phyloP scores from a whole-genome alignment of 2,329 filamentous ascomycete species.

The Claviceps purpurea region DNA sequence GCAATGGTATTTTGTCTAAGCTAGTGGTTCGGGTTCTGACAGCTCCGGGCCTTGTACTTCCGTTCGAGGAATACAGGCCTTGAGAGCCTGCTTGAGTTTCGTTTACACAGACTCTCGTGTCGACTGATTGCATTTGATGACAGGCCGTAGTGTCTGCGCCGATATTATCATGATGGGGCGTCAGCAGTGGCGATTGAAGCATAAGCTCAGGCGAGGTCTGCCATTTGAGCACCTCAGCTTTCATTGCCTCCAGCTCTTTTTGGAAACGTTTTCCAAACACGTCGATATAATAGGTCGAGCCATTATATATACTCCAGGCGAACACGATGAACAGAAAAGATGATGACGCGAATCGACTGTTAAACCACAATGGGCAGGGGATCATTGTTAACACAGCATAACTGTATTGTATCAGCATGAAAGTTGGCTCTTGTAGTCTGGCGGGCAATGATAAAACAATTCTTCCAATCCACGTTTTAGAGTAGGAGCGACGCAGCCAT shows the following conservation, averaged over 20 bases:
- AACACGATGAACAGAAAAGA: slow-evolving; percentile 73
- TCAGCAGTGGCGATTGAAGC: slow-evolving; percentile 21
- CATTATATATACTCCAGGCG: slow-evolving; percentile 90
- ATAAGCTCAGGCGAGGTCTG: slow-evolving; percentile 46
- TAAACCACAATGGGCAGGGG: slow-evolving; percentile 91
- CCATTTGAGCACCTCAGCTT: slow-evolving; percentile 80
- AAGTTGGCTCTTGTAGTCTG: slow-evolving; percentile 68
- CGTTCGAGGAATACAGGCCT: slow-evolving; percentile 3
- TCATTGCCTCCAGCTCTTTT: slow-evolving; percentile 84
- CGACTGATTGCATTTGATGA: slow-evolving; percentile 8
- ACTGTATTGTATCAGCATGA: slow-evolving; percentile 89
- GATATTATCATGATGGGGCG: slow-evolving; percentile 15
- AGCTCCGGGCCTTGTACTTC: slow-evolving; percentile 9
- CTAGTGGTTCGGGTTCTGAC: slow-evolving; percentile 14
- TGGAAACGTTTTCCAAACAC: slow-evolving; percentile 95
- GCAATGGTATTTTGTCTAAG: slow-evolving; percentile 44
- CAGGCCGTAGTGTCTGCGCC: slow-evolving; percentile 5
- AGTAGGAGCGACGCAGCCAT: slow-evolving; percentile 86
- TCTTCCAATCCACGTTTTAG: slow-evolving; percentile 77
- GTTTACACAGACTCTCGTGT: slow-evolving; percentile 2
- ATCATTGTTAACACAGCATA: slow-evolving; percentile 91
- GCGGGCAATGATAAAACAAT: slow-evolving; percentile 68
- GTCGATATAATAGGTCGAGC: slow-evolving; percentile 95
- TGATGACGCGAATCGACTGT: slow-evolving; percentile 67
- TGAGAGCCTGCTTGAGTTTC: background rate